Base-by-base conservation (phyloP, 2,329 filamentous ascomycete species). In the Trichoderma atroviride region DNA sequence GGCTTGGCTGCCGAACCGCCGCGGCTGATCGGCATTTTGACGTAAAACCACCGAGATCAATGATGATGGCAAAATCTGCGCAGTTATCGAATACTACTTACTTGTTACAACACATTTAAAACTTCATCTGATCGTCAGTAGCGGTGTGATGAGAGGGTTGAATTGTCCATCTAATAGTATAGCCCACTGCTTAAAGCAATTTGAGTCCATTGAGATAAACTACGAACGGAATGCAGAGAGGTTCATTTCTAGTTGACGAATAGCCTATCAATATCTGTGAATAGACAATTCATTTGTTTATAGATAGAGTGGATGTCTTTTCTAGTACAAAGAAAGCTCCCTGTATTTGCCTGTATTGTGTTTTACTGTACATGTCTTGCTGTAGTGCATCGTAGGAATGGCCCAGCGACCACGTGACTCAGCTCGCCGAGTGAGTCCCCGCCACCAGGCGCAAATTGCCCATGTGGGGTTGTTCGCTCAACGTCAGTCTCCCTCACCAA, bases 401-500 rank as follows among this genome's bases (percentile, higher is more conserved):
- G 13, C 4, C 52, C 55, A 40, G 53, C 29, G 53, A 24, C 59
- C 68, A 69, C 68, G 68, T 69, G 68, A 69, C 68, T 40, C 40
- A 33, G 40, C 40, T 62, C 66, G 66, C 66, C 66, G 66, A 60
- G 47, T 67, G 53, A 67, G 57, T 53, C 56, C 47, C 58, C 52
- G 33, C 58, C 52, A 27, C 59, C 55, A 29, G 22, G 37, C 31
- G 50, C 24, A 57, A 57, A 33, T 57, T 57, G 55, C 47, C 65
- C 63, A 70, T 50, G 63, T 62, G 63, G 63, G 69, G 69, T 43
- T 61, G 50, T 47, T 62, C 50, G 29, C 58, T 37, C 59, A 50
- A 71, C 70, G 70, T 71, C 70, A 71, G 69, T 69, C 69, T 69
- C 67, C 58, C 67, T 66, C 69, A 24, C 37, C 62, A 59, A 31